Conservation (phyloP, 306 rosid species). For the Prinsepia uniflora region DNA sequence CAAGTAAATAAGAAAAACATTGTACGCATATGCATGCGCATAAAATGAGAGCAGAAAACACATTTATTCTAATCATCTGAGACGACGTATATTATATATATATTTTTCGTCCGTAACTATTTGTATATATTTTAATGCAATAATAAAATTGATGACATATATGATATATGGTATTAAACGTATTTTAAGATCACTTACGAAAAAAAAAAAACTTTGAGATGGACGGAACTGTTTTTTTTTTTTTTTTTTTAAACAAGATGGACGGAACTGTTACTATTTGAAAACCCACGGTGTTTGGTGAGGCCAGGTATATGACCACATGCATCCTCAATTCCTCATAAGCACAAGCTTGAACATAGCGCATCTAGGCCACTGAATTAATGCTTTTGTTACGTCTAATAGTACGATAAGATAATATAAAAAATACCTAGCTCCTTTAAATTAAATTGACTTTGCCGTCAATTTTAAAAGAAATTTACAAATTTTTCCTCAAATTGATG, state of each 20-base stretch:
- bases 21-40: too few relatives aligned
- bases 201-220: too few relatives aligned
- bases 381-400: too few relatives aligned
- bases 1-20: too few relatives aligned
- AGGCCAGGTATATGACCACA: background rate
- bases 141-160: background rate
- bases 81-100: background rate
- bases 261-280: background rate
- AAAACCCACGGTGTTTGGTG: background rate
- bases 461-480: too few relatives aligned
- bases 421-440: background rate
- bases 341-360: background rate
- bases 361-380: background rate
- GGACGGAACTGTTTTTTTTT: too few relatives aligned
- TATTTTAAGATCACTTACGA: too few relatives aligned
- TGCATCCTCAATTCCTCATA: background rate
- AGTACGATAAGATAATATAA: too few relatives aligned
- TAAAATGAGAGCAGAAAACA: too few relatives aligned
- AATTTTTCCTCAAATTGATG: too few relatives aligned
- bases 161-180: background rate
- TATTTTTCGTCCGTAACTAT: background rate
- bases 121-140: background rate
- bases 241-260: too few relatives aligned
- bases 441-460: background rate
- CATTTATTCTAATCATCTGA: too few relatives aligned